Evolutionary conservation across 2,329 filamentous ascomycete species (phyloP).

Genomic region (Talaromyces albobiverticillius): DNA sequence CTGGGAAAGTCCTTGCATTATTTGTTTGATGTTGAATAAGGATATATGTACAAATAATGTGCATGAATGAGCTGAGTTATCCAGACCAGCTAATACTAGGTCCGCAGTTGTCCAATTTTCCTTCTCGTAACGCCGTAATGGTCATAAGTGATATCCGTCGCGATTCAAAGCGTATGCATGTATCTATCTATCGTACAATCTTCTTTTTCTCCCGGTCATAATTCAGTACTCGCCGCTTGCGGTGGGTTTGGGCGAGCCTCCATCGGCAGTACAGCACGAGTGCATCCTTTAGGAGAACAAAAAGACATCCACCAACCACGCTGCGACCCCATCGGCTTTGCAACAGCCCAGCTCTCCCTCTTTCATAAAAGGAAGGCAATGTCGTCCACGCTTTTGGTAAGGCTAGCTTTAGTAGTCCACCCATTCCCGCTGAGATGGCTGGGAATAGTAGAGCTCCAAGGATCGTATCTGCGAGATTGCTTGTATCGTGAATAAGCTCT

Average conservation of each 20-base stretch:
- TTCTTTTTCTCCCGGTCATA: constrained; percentile 43
- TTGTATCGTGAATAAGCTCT: constrained; percentile 53
- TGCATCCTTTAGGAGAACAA: constrained; percentile 76
- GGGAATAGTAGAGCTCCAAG: constrained; percentile 76
- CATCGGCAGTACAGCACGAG: constrained; percentile 58
- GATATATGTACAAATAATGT: constrained; percentile 7
- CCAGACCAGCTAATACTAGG: not conserved
- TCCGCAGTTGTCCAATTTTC: not conserved
- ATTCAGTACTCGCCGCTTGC: constrained; percentile 46
- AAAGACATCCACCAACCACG: constrained; percentile 81
- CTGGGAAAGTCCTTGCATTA: too few relatives aligned
- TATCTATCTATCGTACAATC: constrained; percentile 10
- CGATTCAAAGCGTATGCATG: too few relatives aligned
- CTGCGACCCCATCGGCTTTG: constrained; percentile 87
- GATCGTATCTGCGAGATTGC: constrained; percentile 57
- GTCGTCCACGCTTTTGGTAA: constrained; percentile 68
- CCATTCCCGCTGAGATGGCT: constrained; percentile 72
- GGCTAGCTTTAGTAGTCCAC: constrained; percentile 66
- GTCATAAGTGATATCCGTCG: not conserved
- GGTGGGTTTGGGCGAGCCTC: constrained; percentile 47
- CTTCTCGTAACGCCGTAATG: constrained; percentile 8
- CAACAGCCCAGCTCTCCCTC: constrained; percentile 62
- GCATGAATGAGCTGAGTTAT: not conserved
- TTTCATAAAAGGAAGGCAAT: constrained; percentile 35
- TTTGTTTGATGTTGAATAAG: too few relatives aligned